Percentiles rank a stretch among this genome's conserved stretches.
Evolutionary conservation across 1,284 basidiomycete genomes (phyloP).

Genomic region (Irpex sp.): DNA sequence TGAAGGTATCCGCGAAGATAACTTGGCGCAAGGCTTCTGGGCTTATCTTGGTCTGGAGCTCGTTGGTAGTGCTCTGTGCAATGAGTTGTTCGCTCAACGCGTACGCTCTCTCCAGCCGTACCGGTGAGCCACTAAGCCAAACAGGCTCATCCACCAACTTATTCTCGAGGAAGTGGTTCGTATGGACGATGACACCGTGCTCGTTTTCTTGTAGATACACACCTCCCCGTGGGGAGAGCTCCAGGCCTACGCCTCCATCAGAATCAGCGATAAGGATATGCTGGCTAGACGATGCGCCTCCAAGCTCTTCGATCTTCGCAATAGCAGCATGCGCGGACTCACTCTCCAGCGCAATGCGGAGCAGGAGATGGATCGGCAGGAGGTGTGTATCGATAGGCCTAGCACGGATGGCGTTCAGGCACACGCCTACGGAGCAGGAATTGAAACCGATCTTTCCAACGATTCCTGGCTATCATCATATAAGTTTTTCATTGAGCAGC

Average conservation of each 20-base stretch:
- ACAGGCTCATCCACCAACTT: conserved; percentile 29
- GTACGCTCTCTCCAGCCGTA: conserved; percentile 26
- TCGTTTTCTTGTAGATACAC: conserved; percentile 25
- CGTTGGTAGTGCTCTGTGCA: conserved; percentile 10
- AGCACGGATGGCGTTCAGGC: conserved; percentile 35
- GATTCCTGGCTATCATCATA: conserved; percentile 28
- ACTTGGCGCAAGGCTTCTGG: conserved; percentile 22
- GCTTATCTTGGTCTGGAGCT: conserved; percentile 12
- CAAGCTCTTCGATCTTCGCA: conserved; percentile 24
- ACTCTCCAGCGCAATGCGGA: conserved; percentile 32
- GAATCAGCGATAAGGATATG: conserved; percentile 34
- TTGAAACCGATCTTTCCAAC: conserved; percentile 39
- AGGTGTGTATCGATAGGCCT: conserved; percentile 26
- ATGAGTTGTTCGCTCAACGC: conserved; percentile 23
- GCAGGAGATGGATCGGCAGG: conserved; percentile 32
- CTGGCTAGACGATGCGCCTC: conserved; percentile 31
- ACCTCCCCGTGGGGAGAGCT: conserved; percentile 28
- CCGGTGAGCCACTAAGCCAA: conserved; percentile 30
- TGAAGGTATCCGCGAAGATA: conserved; percentile 29
- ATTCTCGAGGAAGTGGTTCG: conserved; percentile 34
- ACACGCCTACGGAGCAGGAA: conserved; percentile 31
- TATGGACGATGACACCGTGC: conserved; percentile 29
- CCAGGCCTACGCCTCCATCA: conserved; percentile 24
- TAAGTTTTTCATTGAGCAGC: not conserved
- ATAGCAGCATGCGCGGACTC: conserved; percentile 26